Base-by-base conservation (phyloP, 805 yeast species). In the Yamadazyma akitaensis region DNA sequence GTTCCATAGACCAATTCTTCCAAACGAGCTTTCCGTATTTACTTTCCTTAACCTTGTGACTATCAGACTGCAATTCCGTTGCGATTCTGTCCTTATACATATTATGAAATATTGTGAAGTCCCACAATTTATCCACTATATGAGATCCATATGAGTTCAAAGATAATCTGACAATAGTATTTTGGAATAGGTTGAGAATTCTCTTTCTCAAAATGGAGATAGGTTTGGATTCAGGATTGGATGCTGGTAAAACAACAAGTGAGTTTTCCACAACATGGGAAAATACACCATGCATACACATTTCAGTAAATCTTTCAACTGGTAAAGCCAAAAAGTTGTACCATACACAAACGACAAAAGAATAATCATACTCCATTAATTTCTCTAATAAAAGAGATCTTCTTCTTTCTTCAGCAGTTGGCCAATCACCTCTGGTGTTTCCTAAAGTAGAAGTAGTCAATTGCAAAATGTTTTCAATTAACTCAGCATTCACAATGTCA, bases 1-100 rank as follows among this genome's bases (percentile, higher is more conserved):
- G 67, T 62, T 94, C 98, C 84, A 92, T 77, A 26, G 78, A 69
- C 97, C 97, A 94, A 63, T 92, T 92, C 62, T 85, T 88, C 98
- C 97, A 94, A 1, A 94, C 98, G 56, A 82, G 76, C 60, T 84
- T 80, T 31, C 99, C 99, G 59, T 92, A 94, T 11, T 73, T 78
- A 60, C 96, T 87, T 50, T 84, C 88, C 68, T 94, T 90, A 37
- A 94, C 85, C 50, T 76, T 73, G 33, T 80, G 84, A 34, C 83
- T 77, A 37, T 82, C 77, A 14, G 70, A 75, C 24, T 70, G 58
- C 49, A 92, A 68, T 49, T 82, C 84, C 19, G 76, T 75, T 0
- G 96, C 97, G 50, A 92, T 77, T 54, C 92, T 77, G 61, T 92
- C 98, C 56, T 95, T 86, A 63, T 85, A 88, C 73, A 85, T 80